phyloP scores from a whole-genome alignment of 1,284 basidiomycete species.

The Ganoderma meredithae region DNA sequence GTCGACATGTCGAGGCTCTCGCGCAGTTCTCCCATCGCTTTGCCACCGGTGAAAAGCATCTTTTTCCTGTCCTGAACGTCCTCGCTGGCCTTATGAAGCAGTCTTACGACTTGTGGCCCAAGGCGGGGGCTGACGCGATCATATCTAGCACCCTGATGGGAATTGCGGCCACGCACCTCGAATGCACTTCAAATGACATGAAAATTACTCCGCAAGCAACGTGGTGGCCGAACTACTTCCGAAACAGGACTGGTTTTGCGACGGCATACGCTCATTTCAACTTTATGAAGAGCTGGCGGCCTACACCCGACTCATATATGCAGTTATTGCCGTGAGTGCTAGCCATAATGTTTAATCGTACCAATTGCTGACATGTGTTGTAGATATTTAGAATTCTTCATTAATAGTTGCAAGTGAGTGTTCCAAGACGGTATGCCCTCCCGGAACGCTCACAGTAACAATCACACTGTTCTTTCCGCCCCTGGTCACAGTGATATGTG shows the following conservation, averaged over 20 bases:
- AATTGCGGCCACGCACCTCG: slow-evolving; percentile 27
- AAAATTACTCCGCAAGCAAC: slow-evolving; percentile 22
- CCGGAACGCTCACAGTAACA: too few relatives aligned
- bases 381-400: slow-evolving; percentile 30
- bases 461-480: background rate
- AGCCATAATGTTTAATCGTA: too few relatives aligned
- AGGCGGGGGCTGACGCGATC: slow-evolving; percentile 27
- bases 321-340: slow-evolving; percentile 33
- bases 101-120: slow-evolving; percentile 22
- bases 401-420: slow-evolving; percentile 24
- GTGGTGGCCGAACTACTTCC: slow-evolving; percentile 26
- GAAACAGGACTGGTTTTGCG: slow-evolving; percentile 22
- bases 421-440: too few relatives aligned
- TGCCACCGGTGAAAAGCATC: slow-evolving; percentile 10
- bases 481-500: background rate
- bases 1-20: background rate
- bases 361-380: background rate
- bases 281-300: slow-evolving; percentile 26
- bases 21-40: slow-evolving; percentile 21
- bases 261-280: slow-evolving; percentile 30
- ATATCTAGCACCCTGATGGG: slow-evolving; percentile 26
- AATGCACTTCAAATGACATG: slow-evolving; percentile 23
- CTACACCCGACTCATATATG: slow-evolving; percentile 25
- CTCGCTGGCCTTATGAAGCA: slow-evolving; percentile 15
- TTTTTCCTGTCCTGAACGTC: slow-evolving; percentile 14